These are phyloP conservation scores for Corinectria fuckeliana DNA, from an alignment of 2,329 filamentous ascomycete genomes.

Conservation along the genomic window DNA sequence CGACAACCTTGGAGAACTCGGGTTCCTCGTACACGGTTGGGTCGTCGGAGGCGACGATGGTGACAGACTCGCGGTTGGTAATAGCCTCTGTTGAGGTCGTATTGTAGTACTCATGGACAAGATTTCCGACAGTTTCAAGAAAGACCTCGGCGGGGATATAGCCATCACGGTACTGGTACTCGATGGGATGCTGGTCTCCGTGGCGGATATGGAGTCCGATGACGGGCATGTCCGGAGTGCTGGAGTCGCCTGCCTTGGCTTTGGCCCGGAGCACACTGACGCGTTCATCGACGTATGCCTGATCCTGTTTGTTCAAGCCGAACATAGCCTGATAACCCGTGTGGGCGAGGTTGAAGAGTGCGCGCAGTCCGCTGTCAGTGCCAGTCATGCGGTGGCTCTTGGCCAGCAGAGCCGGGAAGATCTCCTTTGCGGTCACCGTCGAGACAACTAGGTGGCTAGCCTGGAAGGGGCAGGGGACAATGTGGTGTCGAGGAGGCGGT, in stretches of 20 bases:
- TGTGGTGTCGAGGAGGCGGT: slow-evolving; percentile 75
- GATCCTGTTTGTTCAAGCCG: slow-evolving; percentile 69
- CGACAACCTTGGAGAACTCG: slow-evolving; percentile 64
- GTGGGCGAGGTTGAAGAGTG: slow-evolving; percentile 72
- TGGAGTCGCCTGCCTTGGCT: slow-evolving; percentile 49
- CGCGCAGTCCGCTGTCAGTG: slow-evolving; percentile 44
- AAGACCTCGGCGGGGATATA: slow-evolving; percentile 80
- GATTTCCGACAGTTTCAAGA: slow-evolving; percentile 61
- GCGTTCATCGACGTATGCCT: slow-evolving; percentile 67
- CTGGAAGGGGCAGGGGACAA: slow-evolving; percentile 79
- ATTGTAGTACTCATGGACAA: slow-evolving; percentile 59
- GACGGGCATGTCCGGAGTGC: slow-evolving; percentile 45
- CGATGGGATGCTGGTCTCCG: slow-evolving; percentile 78
- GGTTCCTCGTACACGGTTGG: slow-evolving; percentile 72
- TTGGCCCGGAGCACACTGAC: slow-evolving; percentile 60
- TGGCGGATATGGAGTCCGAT: slow-evolving; percentile 81
- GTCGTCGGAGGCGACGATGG: slow-evolving; percentile 80
- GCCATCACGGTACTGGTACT: slow-evolving; percentile 76
- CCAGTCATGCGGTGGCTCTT: slow-evolving; percentile 39
- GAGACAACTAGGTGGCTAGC: slow-evolving; percentile 79
- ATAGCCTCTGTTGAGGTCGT: slow-evolving; percentile 45
- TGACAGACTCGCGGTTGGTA: slow-evolving; percentile 52
- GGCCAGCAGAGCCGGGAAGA: slow-evolving; percentile 64
- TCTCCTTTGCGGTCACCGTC: slow-evolving; percentile 67
- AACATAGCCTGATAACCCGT: slow-evolving; percentile 78